These are phyloP conservation scores for Taiwanofungus camphoratus DNA, from an alignment of 1,284 basidiomycete genomes.

Conservation along the genomic window DNA sequence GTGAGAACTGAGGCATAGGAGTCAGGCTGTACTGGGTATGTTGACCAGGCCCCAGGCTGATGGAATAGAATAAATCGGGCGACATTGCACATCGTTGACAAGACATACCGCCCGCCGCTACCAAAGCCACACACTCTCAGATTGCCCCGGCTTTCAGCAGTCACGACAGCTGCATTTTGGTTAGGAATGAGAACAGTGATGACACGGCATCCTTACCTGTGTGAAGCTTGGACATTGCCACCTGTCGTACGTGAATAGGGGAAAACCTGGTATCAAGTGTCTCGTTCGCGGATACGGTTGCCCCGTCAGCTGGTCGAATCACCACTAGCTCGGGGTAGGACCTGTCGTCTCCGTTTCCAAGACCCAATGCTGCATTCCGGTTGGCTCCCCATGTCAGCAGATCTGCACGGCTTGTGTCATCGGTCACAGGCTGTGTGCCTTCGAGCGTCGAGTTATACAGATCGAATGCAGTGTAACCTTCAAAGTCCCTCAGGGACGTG, in stretches of 20 bases:
- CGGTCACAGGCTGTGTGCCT: constrained; percentile 55
- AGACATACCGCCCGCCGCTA: constrained; percentile 64
- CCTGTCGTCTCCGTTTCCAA: constrained; percentile 79
- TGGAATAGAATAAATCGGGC: not conserved
- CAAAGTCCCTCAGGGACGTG: constrained; percentile 72
- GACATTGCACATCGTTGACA: not conserved
- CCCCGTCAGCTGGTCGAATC: constrained; percentile 29
- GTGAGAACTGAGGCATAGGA: constrained; percentile 52
- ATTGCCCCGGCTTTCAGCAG: constrained; percentile 69
- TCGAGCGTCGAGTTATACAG: constrained; percentile 88
- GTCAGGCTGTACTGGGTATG: constrained; percentile 78
- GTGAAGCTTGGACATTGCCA: constrained; percentile 82
- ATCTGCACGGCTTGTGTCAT: constrained; percentile 42
- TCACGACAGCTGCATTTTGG: constrained; percentile 60
- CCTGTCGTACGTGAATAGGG: constrained; percentile 56
- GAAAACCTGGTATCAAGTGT: constrained; percentile 42
- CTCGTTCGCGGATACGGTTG: constrained; percentile 16
- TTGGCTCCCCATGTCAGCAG: constrained; percentile 93
- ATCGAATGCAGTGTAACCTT: constrained; percentile 92
- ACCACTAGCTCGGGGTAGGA: constrained; percentile 75
- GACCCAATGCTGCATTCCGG: constrained; percentile 81
- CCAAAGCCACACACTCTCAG: constrained; percentile 85
- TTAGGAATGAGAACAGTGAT: not conserved
- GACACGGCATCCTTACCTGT: constrained; percentile 38
- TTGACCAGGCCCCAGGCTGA: constrained; percentile 58